A percentile compares a stretch with the other conserved stretches of the same genome.
These are phyloP conservation scores for Earliella scabrosa DNA, from an alignment of 1,284 basidiomycete species.

Conservation along the genomic window DNA sequence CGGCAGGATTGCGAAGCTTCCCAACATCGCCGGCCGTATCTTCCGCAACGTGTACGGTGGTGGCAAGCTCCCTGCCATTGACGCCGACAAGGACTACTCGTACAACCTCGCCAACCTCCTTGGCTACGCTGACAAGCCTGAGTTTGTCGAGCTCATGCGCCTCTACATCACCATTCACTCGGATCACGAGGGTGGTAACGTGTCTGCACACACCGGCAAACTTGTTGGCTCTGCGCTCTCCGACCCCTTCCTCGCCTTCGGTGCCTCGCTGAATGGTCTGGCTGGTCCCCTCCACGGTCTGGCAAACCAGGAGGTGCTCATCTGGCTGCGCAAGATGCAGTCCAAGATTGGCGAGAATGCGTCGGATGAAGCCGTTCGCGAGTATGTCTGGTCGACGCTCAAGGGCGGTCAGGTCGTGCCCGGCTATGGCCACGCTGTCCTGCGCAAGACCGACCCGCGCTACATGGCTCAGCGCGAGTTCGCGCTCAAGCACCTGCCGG, in stretches of 20 bases:
- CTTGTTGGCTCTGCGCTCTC: conserved; percentile 97
- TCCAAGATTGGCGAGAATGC: conserved; percentile 81
- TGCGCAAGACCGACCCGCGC: conserved; percentile 97
- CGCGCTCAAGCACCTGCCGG: conserved; percentile 86
- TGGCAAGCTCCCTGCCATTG: conserved; percentile 90
- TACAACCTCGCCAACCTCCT: conserved; percentile 92
- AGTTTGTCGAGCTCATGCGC: conserved; percentile 94
- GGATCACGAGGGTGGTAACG: conserved; percentile 98
- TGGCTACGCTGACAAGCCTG: conserved; percentile 88
- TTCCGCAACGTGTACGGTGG: conserved; percentile 94
- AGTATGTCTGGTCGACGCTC: conserved; percentile 93
- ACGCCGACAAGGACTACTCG: conserved; percentile 90
- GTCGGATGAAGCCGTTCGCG: conserved; percentile 84
- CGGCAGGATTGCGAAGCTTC: conserved; percentile 92
- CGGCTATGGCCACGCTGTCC: conserved; percentile 95
- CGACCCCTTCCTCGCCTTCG: conserved; percentile 96
- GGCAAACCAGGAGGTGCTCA: conserved; percentile 94
- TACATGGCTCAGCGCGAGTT: conserved; percentile 97
- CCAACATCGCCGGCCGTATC: conserved; percentile 96
- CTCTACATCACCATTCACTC: conserved; percentile 99
- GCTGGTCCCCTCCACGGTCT: conserved; percentile 97
- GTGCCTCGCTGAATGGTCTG: conserved; percentile 93
- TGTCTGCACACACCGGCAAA: conserved; percentile 96
- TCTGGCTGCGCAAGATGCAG: conserved; percentile 93
- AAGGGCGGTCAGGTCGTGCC: conserved; percentile 93